A percentile compares a stretch with the other conserved stretches of the same genome.
phyloP scores from a whole-genome alignment of 352 stramenopile genomes.

The Phytophthora citrophthora region DNA sequence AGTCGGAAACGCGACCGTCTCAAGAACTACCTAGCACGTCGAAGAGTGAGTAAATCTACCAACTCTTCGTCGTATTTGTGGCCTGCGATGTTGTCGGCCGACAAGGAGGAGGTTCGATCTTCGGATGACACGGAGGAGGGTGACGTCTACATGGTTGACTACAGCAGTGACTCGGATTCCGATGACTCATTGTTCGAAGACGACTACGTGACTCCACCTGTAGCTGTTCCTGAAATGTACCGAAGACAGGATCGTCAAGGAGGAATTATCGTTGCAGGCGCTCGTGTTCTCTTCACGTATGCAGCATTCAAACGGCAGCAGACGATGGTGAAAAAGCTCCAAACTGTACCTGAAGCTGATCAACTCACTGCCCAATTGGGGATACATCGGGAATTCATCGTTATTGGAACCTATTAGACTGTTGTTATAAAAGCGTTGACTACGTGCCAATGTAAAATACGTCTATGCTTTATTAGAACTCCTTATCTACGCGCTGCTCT shows the following conservation, averaged over 20 bases:
- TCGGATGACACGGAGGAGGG: slow-evolving; percentile 29
- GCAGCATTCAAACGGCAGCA: slow-evolving; percentile 63
- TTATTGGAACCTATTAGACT: slow-evolving; percentile 16
- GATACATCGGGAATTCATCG: slow-evolving; percentile 20
- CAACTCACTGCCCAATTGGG: slow-evolving; percentile 1
- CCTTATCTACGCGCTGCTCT: not conserved
- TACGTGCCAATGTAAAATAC: slow-evolving; percentile 10
- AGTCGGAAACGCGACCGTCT: slow-evolving; percentile 40
- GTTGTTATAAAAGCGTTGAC: slow-evolving; percentile 13
- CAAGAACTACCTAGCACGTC: slow-evolving; percentile 19
- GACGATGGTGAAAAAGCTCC: slow-evolving; percentile 45
- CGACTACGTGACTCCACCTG: slow-evolving; percentile 45
- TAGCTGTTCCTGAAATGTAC: slow-evolving; percentile 61
- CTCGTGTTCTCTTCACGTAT: slow-evolving; percentile 62
- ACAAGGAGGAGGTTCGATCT: slow-evolving; percentile 27
- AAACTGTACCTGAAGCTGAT: slow-evolving; percentile 41
- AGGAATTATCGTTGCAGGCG: slow-evolving; percentile 55
- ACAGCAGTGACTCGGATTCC: slow-evolving; percentile 28
- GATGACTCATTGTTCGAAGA: slow-evolving; percentile 22
- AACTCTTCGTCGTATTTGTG: slow-evolving; percentile 10
- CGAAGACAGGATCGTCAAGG: slow-evolving; percentile 55
- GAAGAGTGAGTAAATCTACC: slow-evolving; percentile 10
- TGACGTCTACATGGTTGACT: slow-evolving; percentile 38
- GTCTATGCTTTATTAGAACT: not conserved
- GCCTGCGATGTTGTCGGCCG: slow-evolving; percentile 15